These are phyloP conservation scores for Pichia sp. DNA, from an alignment of 1,139 yeast genomes.

Conservation along the genomic window DNA sequence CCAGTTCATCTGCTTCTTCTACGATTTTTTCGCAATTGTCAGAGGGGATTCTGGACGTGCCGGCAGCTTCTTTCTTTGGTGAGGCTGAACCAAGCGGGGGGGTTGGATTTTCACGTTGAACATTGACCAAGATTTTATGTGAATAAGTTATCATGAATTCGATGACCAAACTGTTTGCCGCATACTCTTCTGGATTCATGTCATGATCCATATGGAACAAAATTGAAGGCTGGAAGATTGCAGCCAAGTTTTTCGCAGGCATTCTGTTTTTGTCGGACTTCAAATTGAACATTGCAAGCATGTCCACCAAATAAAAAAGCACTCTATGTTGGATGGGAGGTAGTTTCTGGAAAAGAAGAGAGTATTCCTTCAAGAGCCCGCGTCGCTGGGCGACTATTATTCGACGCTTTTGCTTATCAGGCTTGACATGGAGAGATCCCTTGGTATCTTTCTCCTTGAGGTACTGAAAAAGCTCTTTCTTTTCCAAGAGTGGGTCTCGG, in stretches of 20 bases:
- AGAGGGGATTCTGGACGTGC: not conserved
- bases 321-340: constrained; percentile 75
- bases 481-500: constrained; percentile 67
- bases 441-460: constrained; percentile 43
- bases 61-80: not conserved
- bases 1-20: constrained; percentile 2
- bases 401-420: constrained; percentile 23
- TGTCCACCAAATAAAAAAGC: constrained; percentile 81
- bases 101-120: constrained; percentile 26
- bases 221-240: constrained; percentile 93
- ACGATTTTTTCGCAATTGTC: constrained; percentile 4
- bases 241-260: constrained; percentile 92
- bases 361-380: constrained; percentile 68
- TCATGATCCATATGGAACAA: constrained; percentile 91
- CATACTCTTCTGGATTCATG: constrained; percentile 87
- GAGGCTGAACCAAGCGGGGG: not conserved
- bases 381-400: constrained; percentile 48
- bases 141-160: constrained; percentile 88
- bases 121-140: constrained; percentile 65
- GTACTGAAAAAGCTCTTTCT: constrained; percentile 58
- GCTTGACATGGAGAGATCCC: not conserved
- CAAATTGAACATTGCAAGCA: constrained; percentile 80
- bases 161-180: constrained; percentile 77
- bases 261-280: constrained; percentile 75
- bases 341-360: constrained; percentile 56